Conservation (phyloP, 148 eudicot genomes). For the Rhododendron mucronatum region DNA sequence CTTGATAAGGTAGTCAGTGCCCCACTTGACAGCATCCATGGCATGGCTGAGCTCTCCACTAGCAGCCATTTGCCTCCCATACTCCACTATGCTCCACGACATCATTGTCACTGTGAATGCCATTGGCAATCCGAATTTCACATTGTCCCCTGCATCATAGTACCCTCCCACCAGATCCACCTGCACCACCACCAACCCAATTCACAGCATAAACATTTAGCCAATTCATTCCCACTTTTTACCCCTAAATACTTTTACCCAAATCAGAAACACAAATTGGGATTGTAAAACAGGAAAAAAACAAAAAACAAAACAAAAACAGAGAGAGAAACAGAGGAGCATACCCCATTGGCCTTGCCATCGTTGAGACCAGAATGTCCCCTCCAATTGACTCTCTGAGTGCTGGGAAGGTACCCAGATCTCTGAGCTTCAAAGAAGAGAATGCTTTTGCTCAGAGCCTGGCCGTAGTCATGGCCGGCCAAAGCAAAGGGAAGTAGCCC, state of each 20-base stretch:
- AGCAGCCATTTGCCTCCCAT: conserved; percentile 68
- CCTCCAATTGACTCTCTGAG: conserved; percentile 90
- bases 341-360: conserved; percentile 82
- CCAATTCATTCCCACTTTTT: too few species aligned
- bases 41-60: conserved; percentile 83
- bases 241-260: neutral
- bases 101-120: conserved; percentile 92
- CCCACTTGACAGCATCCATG: conserved; percentile 92
- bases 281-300: neutral
- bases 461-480: conserved; percentile 71
- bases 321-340: neutral
- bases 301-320: too few species aligned
- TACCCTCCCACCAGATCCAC: conserved; percentile 99
- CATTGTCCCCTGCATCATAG: conserved; percentile 99
- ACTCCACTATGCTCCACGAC: conserved; percentile 97
- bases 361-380: conserved; percentile 80
- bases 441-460: conserved; percentile 85
- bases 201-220: neutral
- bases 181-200: conserved; percentile 24
- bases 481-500: conserved; percentile 32
- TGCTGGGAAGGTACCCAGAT: conserved; percentile 77
- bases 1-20: conserved; percentile 91
- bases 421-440: conserved; percentile 95
- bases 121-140: conserved; percentile 95
- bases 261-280: neutral